Evolutionary conservation across 2,329 filamentous ascomycete species (phyloP).

Genomic region (Chaetomiaceae sp.): DNA sequence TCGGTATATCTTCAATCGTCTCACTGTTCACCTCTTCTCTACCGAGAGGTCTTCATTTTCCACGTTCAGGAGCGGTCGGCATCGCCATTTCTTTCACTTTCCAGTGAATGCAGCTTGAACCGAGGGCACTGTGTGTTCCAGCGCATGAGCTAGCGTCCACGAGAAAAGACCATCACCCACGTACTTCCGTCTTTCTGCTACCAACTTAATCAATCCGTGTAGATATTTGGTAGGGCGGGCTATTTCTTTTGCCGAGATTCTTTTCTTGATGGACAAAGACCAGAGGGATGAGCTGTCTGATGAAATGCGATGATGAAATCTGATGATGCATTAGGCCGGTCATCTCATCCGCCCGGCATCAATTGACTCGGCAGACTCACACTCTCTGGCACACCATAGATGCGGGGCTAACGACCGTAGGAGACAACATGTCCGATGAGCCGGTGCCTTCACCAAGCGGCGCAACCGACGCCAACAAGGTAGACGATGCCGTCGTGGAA

Average conservation of each 20-base stretch:
- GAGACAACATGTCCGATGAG: slow-evolving; percentile 13
- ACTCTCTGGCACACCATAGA: no score
- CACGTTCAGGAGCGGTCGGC: background rate
- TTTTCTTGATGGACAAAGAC: background rate
- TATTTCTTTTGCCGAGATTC: background rate
- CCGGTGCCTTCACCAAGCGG: background rate
- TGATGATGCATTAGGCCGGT: background rate
- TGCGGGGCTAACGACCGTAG: background rate
- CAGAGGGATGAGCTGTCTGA: background rate
- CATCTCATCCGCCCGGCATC: background rate
- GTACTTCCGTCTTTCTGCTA: background rate
- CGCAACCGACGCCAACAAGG: background rate
- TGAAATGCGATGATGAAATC: no score
- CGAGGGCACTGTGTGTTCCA: background rate
- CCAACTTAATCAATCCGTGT: background rate
- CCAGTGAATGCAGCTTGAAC: background rate
- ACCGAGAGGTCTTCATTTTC: background rate
- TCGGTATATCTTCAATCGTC: background rate
- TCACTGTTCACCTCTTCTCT: background rate
- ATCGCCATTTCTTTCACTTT: background rate
- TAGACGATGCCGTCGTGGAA: background rate
- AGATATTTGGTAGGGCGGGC: background rate
- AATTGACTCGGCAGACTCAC: no score
- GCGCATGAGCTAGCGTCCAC: background rate
- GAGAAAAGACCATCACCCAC: background rate